A percentile compares a stretch with the other conserved stretches of the same genome.
These are phyloP conservation scores for Xanthoconium stramineum DNA, from an alignment of 768 basidiomycete genomes.

Conservation along the genomic window DNA sequence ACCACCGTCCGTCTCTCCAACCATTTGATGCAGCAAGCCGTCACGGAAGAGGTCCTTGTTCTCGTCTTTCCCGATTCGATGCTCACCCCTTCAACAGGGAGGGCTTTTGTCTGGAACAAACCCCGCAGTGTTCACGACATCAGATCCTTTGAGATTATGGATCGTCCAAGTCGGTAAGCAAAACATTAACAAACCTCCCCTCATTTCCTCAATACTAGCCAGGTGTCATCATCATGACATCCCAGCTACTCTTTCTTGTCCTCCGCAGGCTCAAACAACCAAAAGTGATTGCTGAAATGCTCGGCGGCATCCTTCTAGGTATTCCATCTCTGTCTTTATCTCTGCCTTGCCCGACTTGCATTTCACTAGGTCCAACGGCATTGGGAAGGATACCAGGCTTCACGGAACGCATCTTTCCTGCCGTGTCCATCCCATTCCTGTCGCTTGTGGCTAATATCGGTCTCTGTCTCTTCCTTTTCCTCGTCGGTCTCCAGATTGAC, in stretches of 20 bases:
- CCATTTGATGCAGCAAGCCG: conserved; percentile 10
- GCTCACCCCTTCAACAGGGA: conserved; percentile 43
- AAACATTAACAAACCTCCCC: not conserved
- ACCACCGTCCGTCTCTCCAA: conserved; percentile 15
- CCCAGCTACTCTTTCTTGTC: conserved; percentile 68
- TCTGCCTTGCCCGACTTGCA: not conserved
- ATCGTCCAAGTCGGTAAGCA: conserved; percentile 72
- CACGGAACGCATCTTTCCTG: conserved; percentile 80
- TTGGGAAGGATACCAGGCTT: conserved; percentile 87
- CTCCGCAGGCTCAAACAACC: conserved; percentile 82
- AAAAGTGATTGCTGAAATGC: conserved; percentile 75
- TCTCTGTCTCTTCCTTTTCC: conserved; percentile 83
- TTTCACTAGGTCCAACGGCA: conserved; percentile 43
- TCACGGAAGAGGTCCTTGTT: conserved; percentile 22
- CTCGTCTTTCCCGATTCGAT: not conserved
- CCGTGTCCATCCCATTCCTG: conserved; percentile 67
- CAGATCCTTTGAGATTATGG: conserved; percentile 74
- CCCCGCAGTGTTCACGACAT: conserved; percentile 59
- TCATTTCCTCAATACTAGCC: not conserved
- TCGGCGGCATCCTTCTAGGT: conserved; percentile 86
- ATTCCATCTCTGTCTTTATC: conserved; percentile 36
- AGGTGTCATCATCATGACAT: conserved; percentile 82
- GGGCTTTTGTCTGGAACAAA: conserved; percentile 75
- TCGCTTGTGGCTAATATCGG: conserved; percentile 88
- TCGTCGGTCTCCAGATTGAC: conserved; percentile 93